A percentile compares a stretch with the other conserved stretches of the same genome.
Conservation (phyloP, 345 rosid species). For the Eucalyptus marginata region DNA sequence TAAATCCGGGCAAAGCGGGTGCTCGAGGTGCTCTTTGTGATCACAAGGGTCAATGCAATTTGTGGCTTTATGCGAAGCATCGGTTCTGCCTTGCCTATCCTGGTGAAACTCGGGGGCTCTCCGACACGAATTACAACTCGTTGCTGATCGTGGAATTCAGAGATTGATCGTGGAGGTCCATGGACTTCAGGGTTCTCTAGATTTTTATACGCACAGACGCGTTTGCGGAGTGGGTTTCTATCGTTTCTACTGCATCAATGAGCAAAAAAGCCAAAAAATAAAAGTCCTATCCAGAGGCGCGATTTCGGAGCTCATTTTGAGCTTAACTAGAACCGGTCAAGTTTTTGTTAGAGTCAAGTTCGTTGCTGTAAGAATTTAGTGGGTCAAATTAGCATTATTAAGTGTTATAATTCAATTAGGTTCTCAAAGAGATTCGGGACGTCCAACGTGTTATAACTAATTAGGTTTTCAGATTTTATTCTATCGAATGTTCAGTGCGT, state of each 20-base stretch:
- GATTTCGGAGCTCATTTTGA: not conserved
- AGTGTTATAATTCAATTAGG: not conserved
- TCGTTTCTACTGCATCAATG: not conserved
- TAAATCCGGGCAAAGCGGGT: not conserved
- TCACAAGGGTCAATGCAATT: not conserved
- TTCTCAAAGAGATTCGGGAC: not conserved
- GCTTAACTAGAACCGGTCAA: not conserved
- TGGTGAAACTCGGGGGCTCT: too few species aligned
- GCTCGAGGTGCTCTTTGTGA: not conserved
- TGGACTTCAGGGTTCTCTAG: not conserved
- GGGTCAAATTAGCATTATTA: not conserved
- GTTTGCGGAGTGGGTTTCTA: not conserved
- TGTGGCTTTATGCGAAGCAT: not conserved
- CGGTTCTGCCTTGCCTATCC: not conserved
- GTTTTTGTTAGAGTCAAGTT: not conserved
- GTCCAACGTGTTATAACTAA: not conserved
- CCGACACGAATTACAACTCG: not conserved
- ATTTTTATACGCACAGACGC: not conserved
- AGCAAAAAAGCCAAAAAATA: not conserved
- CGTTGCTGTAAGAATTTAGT: not conserved
- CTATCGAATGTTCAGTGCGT: not conserved
- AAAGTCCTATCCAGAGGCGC: not conserved
- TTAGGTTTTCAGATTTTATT: not conserved
- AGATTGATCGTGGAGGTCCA: not conserved
- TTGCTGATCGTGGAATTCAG: not conserved